These are phyloP conservation scores for Curvularia sp. DNA, from an alignment of 2,329 filamentous ascomycete genomes.

Conservation along the genomic window DNA sequence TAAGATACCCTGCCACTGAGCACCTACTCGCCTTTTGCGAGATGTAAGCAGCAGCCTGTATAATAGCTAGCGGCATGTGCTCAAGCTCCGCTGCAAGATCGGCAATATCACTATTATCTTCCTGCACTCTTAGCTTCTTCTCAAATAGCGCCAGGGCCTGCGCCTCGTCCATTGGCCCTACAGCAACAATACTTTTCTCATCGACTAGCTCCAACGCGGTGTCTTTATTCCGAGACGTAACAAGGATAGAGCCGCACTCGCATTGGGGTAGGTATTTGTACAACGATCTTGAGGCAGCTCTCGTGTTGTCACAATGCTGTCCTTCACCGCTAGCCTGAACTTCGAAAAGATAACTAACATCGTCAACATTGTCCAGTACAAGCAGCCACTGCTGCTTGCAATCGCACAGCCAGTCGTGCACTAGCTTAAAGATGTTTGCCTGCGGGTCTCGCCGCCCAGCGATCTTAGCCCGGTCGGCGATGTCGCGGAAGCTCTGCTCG, in stretches of 20 bases:
- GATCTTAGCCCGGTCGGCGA: too few species aligned
- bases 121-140: slow-evolving; percentile 13
- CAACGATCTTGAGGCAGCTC: not conserved
- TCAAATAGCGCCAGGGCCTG: slow-evolving; percentile 10
- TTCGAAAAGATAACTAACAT: slow-evolving; percentile 10
- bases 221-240: slow-evolving; percentile 18
- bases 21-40: slow-evolving; percentile 16
- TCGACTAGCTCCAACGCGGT: slow-evolving; percentile 22
- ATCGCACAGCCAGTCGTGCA: slow-evolving; percentile 3
- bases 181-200: slow-evolving; percentile 2
- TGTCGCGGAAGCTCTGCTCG: slow-evolving; percentile 25
- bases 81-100: slow-evolving; percentile 35
- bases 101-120: not conserved
- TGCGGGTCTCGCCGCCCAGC: not conserved
- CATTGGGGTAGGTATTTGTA: slow-evolving; percentile 19
- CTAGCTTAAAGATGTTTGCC: not conserved
- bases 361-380: slow-evolving; percentile 3
- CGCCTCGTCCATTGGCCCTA: slow-evolving; percentile 24
- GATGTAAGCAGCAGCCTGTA: too few species aligned
- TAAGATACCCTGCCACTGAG: slow-evolving; percentile 47
- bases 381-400: not conserved
- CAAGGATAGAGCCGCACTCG: slow-evolving; percentile 21
- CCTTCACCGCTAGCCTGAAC: too few species aligned
- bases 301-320: too few species aligned
- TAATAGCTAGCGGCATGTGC: too few species aligned